Conservation (phyloP, 768 basidiomycete species). For the Tricholoma furcatifolium region DNA sequence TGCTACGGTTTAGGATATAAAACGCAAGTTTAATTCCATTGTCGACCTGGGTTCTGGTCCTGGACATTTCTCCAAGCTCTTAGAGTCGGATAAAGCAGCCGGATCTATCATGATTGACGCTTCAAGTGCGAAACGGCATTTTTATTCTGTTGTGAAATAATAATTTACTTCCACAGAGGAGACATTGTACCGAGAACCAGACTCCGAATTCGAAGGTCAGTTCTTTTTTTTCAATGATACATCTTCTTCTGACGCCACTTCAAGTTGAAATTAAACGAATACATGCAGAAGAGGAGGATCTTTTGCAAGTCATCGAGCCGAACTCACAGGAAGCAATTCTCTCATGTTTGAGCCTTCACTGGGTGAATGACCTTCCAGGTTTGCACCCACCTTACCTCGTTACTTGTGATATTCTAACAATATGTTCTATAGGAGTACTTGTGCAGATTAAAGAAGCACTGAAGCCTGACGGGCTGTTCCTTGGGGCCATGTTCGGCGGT, state of each 20-base stretch:
- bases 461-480: constrained; percentile 89
- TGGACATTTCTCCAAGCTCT: constrained; percentile 85
- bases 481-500: constrained; percentile 93
- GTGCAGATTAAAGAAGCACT: constrained; percentile 85
- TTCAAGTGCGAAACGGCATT: constrained; percentile 54
- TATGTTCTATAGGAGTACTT: constrained; percentile 56
- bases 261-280: constrained; percentile 78
- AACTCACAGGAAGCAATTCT: constrained; percentile 90
- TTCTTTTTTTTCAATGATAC: neutral
- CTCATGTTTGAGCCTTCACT: constrained; percentile 90
- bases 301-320: constrained; percentile 61
- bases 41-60: constrained; percentile 90
- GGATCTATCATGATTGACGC: constrained; percentile 86
- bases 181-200: constrained; percentile 73
- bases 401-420: neutral
- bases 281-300: constrained; percentile 80
- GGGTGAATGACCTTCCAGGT: constrained; percentile 98
- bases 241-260: constrained; percentile 4
- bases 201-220: constrained; percentile 79
- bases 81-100: constrained; percentile 64
- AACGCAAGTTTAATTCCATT: constrained; percentile 73
- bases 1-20: constrained; percentile 71
- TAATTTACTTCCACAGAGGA: constrained; percentile 43
- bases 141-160: neutral
- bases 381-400: constrained; percentile 12